These are phyloP conservation scores for Sutorius eximius DNA, from an alignment of 1,284 basidiomycete species.

Conservation along the genomic window DNA sequence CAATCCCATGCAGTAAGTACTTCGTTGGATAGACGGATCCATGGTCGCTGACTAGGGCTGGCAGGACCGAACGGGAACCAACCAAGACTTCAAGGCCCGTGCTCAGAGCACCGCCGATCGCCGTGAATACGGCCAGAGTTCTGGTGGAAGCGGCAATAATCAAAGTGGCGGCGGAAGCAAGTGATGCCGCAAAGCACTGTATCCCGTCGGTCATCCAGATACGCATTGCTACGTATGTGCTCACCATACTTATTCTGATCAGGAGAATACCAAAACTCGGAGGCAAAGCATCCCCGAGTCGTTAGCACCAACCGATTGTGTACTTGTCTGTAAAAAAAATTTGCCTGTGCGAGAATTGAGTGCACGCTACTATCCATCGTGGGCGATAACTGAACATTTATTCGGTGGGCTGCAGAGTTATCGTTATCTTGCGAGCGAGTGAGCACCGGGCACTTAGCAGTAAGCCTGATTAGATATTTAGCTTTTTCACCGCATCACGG, in stretches of 20 bases:
- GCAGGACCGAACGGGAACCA: background rate
- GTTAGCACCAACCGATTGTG: background rate
- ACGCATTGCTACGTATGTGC: background rate
- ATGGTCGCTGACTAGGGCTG: background rate
- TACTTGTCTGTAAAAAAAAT: background rate
- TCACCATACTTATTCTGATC: background rate
- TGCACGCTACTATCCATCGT: too few relatives aligned
- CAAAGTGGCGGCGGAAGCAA: background rate
- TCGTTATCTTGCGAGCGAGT: too few relatives aligned
- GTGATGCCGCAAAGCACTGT: background rate
- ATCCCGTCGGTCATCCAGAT: background rate
- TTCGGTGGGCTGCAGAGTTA: too few relatives aligned
- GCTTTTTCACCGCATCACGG: background rate
- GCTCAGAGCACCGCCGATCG: background rate
- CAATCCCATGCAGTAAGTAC: background rate
- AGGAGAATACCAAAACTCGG: background rate
- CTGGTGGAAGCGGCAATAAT: background rate
- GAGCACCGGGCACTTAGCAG: background rate
- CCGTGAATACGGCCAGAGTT: background rate
- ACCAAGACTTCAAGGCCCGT: background rate
- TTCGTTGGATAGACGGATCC: background rate
- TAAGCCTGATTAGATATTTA: background rate
- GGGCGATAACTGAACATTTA: too few relatives aligned
- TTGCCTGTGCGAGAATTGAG: background rate
- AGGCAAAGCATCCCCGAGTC: background rate